A percentile compares a stretch with the other conserved stretches of the same genome.
Evolutionary conservation across 441 rosid genomes (phyloP).

Genomic region (Adansonia rubrostipa): DNA sequence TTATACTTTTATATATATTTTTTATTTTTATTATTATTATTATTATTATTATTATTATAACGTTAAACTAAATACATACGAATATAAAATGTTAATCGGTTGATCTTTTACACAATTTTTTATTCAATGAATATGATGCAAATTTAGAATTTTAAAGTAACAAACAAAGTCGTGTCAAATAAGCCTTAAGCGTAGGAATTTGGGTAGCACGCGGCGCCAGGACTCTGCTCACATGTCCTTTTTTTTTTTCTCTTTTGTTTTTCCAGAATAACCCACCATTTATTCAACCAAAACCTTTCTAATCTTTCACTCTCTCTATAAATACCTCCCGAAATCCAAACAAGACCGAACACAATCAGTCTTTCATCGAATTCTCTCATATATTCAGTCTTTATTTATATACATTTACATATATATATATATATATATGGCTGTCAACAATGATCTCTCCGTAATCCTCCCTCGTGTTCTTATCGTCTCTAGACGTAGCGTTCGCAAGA

Average conservation of each 20-base stretch:
- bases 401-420: too few species aligned
- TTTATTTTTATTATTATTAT: too few species aligned
- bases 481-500: slow-evolving; percentile 78
- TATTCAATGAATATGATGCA: not conserved
- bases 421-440: slow-evolving; percentile 1
- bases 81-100: not conserved
- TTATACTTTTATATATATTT: too few species aligned
- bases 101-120: too few species aligned
- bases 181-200: not conserved
- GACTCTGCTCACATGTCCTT: not conserved
- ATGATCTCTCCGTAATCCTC: slow-evolving; percentile 66
- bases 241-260: not conserved
- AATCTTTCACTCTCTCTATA: not conserved
- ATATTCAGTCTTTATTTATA: not conserved
- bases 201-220: slow-evolving; percentile 11
- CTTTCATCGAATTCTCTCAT: not conserved
- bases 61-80: too few species aligned
- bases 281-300: not conserved
- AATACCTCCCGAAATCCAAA: not conserved
- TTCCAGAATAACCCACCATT: not conserved
- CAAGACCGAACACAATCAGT: not conserved
- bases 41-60: too few species aligned
- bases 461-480: slow-evolving; percentile 94
- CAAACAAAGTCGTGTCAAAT: slow-evolving; percentile 6
- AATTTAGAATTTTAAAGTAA: not conserved